phyloP scores from a whole-genome alignment of 2,329 filamentous ascomycete species.

The Epichloe aotearoae region DNA sequence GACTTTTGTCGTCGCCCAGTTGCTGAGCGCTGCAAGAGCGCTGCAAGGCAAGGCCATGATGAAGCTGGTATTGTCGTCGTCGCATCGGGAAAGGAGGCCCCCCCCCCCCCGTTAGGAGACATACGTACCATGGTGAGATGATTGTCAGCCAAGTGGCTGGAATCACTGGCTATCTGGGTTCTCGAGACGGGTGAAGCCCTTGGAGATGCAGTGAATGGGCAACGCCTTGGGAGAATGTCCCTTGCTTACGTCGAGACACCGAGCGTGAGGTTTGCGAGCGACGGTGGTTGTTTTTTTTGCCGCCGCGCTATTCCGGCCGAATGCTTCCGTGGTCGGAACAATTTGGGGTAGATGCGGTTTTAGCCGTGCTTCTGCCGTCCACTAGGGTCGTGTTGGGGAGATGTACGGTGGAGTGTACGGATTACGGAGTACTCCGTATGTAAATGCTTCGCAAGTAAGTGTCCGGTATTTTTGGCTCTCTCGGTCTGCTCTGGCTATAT shows the following conservation, averaged over 20 bases:
- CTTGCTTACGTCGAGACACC: slow-evolving; percentile 13
- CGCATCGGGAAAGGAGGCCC: background rate
- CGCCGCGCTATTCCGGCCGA: slow-evolving; percentile 12
- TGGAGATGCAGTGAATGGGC: background rate
- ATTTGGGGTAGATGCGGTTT: slow-evolving; percentile 5
- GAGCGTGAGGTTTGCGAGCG: slow-evolving; percentile 10
- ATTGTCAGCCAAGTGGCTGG: background rate
- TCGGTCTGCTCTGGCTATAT: no score
- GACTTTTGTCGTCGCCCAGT: no score
- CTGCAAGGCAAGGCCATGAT: background rate
- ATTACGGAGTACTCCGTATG: no score
- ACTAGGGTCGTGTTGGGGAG: background rate
- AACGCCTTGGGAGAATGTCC: slow-evolving; percentile 8
- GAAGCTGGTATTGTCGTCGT: background rate
- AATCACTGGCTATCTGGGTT: slow-evolving; percentile 1
- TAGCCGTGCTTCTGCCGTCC: slow-evolving; percentile 16
- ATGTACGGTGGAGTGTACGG: no score
- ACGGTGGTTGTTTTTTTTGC: slow-evolving; percentile 11
- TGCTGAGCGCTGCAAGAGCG: no score
- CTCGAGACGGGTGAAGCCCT: background rate
- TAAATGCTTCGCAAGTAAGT: no score
- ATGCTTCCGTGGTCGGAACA: slow-evolving; percentile 18
- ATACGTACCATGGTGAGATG: slow-evolving; percentile 17
- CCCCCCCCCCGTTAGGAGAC: no score
- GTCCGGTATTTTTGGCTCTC: no score